These are phyloP conservation scores for Mallotus repandus DNA, from an alignment of 441 rosid genomes.

Conservation along the genomic window DNA sequence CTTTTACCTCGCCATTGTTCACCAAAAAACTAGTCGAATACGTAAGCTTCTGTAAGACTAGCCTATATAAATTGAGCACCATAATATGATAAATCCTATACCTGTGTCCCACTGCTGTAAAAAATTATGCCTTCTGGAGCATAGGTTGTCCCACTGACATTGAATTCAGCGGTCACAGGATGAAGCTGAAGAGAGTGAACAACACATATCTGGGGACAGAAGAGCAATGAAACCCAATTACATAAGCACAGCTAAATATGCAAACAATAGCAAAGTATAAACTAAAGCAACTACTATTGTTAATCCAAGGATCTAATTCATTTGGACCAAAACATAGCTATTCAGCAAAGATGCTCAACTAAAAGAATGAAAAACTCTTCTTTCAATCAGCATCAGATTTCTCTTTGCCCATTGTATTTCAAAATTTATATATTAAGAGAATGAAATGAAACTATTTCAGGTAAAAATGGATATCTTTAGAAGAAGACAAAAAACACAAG, in stretches of 20 bases:
- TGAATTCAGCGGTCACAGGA: conserved; percentile 66
- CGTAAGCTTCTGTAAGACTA: not conserved
- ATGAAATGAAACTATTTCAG: not conserved
- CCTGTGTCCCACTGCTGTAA: conserved; percentile 71
- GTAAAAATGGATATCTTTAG: not conserved
- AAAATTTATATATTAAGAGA: not conserved
- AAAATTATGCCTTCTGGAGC: conserved; percentile 93
- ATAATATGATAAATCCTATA: conserved; percentile 27
- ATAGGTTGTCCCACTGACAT: conserved; percentile 90
- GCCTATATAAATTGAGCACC: not conserved
- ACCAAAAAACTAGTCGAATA: not conserved
- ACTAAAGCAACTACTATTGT: not conserved
- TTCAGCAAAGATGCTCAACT: not conserved
- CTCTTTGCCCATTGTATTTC: not conserved
- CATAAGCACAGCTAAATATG: conserved; percentile 4
- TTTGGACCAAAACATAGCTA: not conserved
- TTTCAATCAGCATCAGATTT: not conserved
- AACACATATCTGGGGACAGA: conserved; percentile 73
- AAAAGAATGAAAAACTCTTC: not conserved
- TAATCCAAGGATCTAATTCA: not conserved
- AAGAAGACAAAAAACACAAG: not conserved
- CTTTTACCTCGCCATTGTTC: not conserved
- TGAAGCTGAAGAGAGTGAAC: conserved; percentile 69
- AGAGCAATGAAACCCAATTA: conserved; percentile 15
- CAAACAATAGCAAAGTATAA: not conserved